Conservation (phyloP, 768 basidiomycete genomes). For the Boletus subparvulus region DNA sequence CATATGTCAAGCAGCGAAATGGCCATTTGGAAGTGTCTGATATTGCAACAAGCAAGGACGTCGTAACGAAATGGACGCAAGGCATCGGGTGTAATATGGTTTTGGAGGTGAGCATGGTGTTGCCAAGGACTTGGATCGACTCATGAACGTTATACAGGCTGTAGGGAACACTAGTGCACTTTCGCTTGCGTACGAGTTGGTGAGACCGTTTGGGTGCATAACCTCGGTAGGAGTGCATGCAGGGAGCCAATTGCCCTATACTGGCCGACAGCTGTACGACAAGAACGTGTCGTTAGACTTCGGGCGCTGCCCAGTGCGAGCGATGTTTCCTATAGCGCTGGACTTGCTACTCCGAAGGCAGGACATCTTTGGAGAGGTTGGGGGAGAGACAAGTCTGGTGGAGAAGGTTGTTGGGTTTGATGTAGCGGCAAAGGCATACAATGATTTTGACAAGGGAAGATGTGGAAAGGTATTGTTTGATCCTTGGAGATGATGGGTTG, state of each 20-base stretch:
- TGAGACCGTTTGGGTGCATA: slow-evolving; percentile 74
- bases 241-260: slow-evolving; percentile 52
- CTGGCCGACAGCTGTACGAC: slow-evolving; percentile 58
- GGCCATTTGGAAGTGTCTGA: slow-evolving; percentile 52
- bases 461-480: slow-evolving; percentile 79
- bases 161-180: slow-evolving; percentile 70
- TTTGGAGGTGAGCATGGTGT: slow-evolving; percentile 52
- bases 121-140: background rate
- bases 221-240: slow-evolving; percentile 75
- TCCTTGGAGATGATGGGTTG: slow-evolving; percentile 51
- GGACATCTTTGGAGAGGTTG: slow-evolving; percentile 74
- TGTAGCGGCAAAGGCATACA: slow-evolving; percentile 57
- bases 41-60: slow-evolving; percentile 50
- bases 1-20: slow-evolving; percentile 21
- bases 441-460: slow-evolving; percentile 66
- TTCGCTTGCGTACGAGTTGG: slow-evolving; percentile 64
- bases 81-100: slow-evolving; percentile 62
- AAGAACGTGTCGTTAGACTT: slow-evolving; percentile 81
- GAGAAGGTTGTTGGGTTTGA: slow-evolving; percentile 64
- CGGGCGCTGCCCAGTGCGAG: slow-evolving; percentile 77
- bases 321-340: slow-evolving; percentile 72
- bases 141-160: slow-evolving; percentile 40
- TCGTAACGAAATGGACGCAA: slow-evolving; percentile 52
- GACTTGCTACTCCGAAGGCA: slow-evolving; percentile 67
- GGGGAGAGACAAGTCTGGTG: slow-evolving; percentile 58